phyloP scores from a whole-genome alignment of 2,329 filamentous ascomycete species.

The Pezicula radicicola region DNA sequence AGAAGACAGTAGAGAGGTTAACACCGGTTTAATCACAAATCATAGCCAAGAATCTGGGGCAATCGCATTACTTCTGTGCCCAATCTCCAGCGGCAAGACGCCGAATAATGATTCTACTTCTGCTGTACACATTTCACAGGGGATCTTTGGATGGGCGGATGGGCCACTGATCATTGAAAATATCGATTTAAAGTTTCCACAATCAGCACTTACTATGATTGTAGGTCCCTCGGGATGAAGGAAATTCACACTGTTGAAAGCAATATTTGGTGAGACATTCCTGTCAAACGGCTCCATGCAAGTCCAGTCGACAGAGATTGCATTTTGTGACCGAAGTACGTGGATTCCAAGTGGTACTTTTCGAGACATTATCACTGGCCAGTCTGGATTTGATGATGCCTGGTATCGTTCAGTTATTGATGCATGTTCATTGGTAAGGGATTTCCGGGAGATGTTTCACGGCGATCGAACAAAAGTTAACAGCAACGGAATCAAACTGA shows the following conservation, averaged over 20 bases:
- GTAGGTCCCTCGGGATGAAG: conserved; percentile 25
- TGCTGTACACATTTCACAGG: neutral
- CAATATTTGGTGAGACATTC: conserved; percentile 18
- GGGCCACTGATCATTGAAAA: neutral
- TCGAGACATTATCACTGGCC: conserved; percentile 35
- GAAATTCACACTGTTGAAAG: conserved; percentile 22
- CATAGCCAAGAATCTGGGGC: neutral
- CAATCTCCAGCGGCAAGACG: neutral
- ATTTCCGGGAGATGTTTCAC: conserved; percentile 37
- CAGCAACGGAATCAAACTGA: conserved; percentile 26
- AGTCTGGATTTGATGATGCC: conserved; percentile 39
- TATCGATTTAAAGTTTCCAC: neutral
- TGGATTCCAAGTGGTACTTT: conserved; percentile 41
- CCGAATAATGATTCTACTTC: neutral
- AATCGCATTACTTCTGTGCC: neutral
- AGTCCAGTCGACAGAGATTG: conserved; percentile 10
- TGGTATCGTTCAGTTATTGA: conserved; percentile 65
- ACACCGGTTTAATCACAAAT: neutral
- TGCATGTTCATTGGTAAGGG: conserved; percentile 59
- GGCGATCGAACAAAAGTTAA: conserved; percentile 24
- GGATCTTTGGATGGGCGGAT: conserved; percentile 2
- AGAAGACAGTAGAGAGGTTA: neutral
- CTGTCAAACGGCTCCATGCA: conserved; percentile 12
- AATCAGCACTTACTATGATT: conserved; percentile 7
- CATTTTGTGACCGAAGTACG: conserved; percentile 33